Conservation (phyloP, 2,329 filamentous ascomycete species). For the Berkeleyomyces basicola region DNA sequence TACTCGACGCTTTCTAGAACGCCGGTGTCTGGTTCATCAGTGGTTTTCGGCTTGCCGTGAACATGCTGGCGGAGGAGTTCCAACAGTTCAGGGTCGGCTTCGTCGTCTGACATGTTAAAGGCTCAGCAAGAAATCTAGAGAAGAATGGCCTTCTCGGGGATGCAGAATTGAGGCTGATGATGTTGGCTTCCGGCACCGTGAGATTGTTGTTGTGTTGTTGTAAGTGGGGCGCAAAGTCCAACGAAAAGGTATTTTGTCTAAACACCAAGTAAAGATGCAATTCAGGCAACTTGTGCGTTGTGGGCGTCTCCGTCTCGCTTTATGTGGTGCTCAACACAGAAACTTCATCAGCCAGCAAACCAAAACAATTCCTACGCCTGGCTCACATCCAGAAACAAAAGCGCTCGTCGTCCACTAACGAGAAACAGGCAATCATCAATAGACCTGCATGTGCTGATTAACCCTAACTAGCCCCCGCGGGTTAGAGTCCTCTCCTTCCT, state of each 20-base stretch:
- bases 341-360: background rate
- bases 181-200: background rate
- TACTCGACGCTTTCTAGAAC: slow-evolving; percentile 71
- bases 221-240: background rate
- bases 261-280: background rate
- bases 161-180: background rate
- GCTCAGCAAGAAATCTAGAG: background rate
- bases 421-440: no score
- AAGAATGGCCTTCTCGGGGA: background rate
- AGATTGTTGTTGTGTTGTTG: background rate
- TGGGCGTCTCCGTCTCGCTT: background rate
- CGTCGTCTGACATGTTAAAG: slow-evolving; percentile 67
- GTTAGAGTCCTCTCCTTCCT: background rate
- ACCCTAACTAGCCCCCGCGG: background rate
- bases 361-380: background rate
- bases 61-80: slow-evolving; percentile 72
- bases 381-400: no score
- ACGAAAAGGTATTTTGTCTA: background rate
- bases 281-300: background rate
- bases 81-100: slow-evolving; percentile 74
- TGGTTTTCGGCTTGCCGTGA: slow-evolving; percentile 36
- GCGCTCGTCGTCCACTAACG: no score
- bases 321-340: background rate
- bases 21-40: slow-evolving; percentile 54
- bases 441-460: background rate